A percentile compares a stretch with the other conserved stretches of the same genome.
phyloP scores from a whole-genome alignment of 163 green algal genomes.

The Volvox carteri region DNA sequence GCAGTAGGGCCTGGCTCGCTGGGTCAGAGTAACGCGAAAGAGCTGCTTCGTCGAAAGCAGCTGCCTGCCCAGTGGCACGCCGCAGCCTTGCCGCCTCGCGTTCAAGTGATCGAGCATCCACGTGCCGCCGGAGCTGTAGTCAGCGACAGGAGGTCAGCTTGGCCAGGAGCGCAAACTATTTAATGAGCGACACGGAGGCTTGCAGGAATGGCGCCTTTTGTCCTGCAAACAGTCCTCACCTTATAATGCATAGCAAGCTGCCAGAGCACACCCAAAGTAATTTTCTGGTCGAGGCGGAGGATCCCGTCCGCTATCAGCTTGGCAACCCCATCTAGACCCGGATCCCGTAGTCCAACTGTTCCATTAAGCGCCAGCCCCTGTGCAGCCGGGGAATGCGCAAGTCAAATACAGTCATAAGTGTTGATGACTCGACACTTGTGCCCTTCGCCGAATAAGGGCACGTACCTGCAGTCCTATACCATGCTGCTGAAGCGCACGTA shows the following conservation, averaged over 20 bases:
- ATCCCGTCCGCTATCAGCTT: conserved; percentile 48
- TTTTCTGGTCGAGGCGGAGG: conserved; percentile 36
- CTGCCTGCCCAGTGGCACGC: not conserved
- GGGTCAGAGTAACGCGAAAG: conserved; percentile 27
- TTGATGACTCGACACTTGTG: not conserved
- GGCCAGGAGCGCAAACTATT: too few relatives aligned
- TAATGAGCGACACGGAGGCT: too few relatives aligned
- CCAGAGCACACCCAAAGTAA: conserved; percentile 44
- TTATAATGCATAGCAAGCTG: conserved; percentile 53
- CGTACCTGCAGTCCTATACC: conserved; percentile 32
- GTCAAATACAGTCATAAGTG: too few relatives aligned
- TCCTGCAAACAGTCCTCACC: too few relatives aligned
- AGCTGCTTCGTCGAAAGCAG: not conserved
- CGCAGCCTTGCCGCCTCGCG: conserved; percentile 34
- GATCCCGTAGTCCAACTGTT: not conserved
- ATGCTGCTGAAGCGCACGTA: conserved; percentile 26
- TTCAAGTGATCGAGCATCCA: conserved; percentile 33
- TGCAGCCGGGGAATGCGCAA: not conserved
- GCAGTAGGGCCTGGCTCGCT: conserved; percentile 38
- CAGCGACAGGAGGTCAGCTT: too few relatives aligned
- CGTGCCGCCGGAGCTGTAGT: conserved; percentile 39
- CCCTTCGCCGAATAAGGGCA: not conserved
- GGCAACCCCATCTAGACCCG: not conserved
- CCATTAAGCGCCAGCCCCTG: not conserved
- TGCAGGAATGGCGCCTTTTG: too few relatives aligned